A percentile compares a stretch with the other conserved stretches of the same genome.
These are phyloP conservation scores for Erysimum cheiranthoides DNA, from an alignment of 345 rosid species.

Conservation along the genomic window DNA sequence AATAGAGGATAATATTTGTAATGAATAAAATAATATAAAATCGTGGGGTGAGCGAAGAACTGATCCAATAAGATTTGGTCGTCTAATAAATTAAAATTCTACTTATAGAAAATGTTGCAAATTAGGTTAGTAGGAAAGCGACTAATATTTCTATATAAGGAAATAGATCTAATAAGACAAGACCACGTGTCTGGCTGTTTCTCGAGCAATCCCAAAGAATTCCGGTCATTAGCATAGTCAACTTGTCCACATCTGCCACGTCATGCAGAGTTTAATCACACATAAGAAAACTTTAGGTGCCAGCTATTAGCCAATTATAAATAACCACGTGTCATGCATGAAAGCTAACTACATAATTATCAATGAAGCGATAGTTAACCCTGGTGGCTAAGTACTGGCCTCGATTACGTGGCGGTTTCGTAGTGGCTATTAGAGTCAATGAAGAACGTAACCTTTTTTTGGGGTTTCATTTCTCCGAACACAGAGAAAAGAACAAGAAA, in stretches of 20 bases:
- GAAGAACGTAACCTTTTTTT: background rate
- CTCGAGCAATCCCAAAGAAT: conserved; percentile 31
- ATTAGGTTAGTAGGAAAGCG: conserved; percentile 45
- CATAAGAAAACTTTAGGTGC: conserved; percentile 14
- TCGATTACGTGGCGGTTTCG: conserved; percentile 6
- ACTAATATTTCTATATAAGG: conserved; percentile 46
- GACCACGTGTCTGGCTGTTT: conserved; percentile 45
- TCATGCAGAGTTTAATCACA: conserved; percentile 26
- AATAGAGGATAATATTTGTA: conserved; percentile 24
- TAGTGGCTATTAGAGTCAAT: conserved; percentile 14
- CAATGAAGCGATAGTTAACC: conserved; percentile 35
- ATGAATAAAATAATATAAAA: conserved; percentile 8
- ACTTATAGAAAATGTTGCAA: conserved; percentile 44
- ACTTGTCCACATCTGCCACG: conserved; percentile 38
- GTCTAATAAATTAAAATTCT: conserved; percentile 43
- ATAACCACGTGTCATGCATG: background rate
- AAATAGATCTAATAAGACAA: conserved; percentile 43
- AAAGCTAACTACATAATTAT: conserved; percentile 24
- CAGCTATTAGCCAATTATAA: conserved; percentile 31
- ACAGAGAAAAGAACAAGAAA: background rate
- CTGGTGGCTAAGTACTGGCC: conserved; percentile 8
- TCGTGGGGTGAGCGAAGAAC: conserved; percentile 34
- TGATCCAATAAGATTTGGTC: conserved; percentile 47
- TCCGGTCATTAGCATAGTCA: conserved; percentile 42
- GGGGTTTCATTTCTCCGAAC: background rate